Percentiles rank a stretch among this genome's conserved stretches.
phyloP scores from a whole-genome alignment of 495 filamentous ascomycete species.

The Penicillium mononematosum region DNA sequence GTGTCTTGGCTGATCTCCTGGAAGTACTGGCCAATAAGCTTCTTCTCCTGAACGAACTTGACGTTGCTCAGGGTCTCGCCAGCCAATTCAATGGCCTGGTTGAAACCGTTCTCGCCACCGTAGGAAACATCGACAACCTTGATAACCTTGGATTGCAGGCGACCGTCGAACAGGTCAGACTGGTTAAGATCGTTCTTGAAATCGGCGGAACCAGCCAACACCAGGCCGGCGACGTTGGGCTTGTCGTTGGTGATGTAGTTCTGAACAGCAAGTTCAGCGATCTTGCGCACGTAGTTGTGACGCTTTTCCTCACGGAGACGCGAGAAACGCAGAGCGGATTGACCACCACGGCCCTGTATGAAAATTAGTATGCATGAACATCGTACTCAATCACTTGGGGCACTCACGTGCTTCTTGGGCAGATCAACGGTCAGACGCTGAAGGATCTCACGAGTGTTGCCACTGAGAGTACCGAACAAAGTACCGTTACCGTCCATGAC shows the following conservation, averaged over 20 bases:
- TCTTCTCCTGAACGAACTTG: conserved; percentile 99
- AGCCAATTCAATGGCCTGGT: conserved; percentile 95
- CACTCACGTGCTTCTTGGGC: conserved; percentile 84
- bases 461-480: conserved; percentile 92
- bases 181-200: conserved; percentile 99
- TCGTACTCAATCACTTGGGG: background rate
- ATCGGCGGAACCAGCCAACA: conserved; percentile 94
- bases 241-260: conserved; percentile 98
- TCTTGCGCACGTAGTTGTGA: conserved; percentile 99
- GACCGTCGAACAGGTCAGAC: conserved; percentile 93
- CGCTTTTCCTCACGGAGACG: conserved; percentile 99
- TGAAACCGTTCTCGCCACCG: conserved; percentile 98
- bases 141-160: conserved; percentile 91
- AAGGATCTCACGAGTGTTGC: conserved; percentile 94
- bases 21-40: conserved; percentile 96
- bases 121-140: conserved; percentile 99
- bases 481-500: conserved; percentile 99
- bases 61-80: conserved; percentile 96
- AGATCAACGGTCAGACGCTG: conserved; percentile 97
- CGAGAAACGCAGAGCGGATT: conserved; percentile 97
- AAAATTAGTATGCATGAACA: background rate
- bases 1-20: conserved; percentile 97
- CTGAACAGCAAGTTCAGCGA: conserved; percentile 94
- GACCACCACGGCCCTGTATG: conserved; percentile 82
- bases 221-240: conserved; percentile 91